Percentiles rank a stretch among this genome's conserved stretches.
These are phyloP conservation scores for Pugionium dolabratum DNA, from an alignment of 345 rosid species.

Conservation along the genomic window DNA sequence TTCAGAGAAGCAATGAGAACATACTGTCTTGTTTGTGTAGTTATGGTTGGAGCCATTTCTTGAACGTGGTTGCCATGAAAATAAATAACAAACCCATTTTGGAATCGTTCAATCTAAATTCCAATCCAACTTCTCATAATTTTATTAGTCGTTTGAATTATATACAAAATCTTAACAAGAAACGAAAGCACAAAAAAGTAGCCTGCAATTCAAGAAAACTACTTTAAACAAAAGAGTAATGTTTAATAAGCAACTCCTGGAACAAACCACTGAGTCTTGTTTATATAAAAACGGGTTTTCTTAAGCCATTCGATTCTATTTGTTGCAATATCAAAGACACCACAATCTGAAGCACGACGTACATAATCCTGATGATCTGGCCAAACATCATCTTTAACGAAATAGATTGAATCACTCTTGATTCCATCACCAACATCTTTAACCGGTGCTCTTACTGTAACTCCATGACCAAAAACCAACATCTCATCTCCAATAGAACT, in stretches of 20 bases:
- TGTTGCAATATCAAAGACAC: constrained; percentile 20
- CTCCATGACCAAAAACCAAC: not conserved
- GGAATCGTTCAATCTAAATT: constrained; percentile 26
- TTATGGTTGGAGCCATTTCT: constrained; percentile 39
- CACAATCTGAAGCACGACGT: not conserved
- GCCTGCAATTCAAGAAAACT: not conserved
- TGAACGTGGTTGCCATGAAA: constrained; percentile 45
- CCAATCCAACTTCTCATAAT: constrained; percentile 18
- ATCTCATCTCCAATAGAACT: constrained; percentile 16
- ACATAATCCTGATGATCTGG: not conserved
- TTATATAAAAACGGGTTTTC: not conserved
- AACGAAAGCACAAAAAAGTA: no score
- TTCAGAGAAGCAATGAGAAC: not conserved
- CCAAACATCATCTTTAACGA: not conserved
- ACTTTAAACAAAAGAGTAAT: not conserved
- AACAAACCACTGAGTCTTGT: constrained; percentile 1
- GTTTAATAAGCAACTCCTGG: constrained; percentile 1
- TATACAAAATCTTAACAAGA: not conserved
- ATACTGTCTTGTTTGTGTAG: constrained; percentile 35
- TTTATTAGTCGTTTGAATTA: constrained; percentile 17
- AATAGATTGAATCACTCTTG: constrained; percentile 9
- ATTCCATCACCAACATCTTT: constrained; percentile 2
- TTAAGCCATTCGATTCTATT: not conserved
- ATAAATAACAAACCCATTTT: not conserved
- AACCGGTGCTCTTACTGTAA: not conserved